Conservation (phyloP, 176 grass and related monocot species). For the Musa schizocarpa region DNA sequence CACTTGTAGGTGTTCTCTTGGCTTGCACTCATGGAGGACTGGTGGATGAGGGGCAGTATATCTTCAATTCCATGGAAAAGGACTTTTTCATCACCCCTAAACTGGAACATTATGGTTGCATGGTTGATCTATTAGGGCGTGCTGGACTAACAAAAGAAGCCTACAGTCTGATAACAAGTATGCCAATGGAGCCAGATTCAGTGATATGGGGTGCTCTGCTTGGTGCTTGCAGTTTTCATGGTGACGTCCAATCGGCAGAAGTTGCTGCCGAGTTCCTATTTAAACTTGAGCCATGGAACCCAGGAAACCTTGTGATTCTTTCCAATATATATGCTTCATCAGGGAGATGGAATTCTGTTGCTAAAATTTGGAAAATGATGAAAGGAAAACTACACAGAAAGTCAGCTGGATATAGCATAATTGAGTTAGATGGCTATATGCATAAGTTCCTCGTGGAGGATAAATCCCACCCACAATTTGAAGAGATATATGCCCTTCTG, state of each 20-base stretch:
- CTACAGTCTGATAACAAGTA: constrained; percentile 39
- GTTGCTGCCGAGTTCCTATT: constrained; percentile 30
- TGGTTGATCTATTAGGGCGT: constrained; percentile 62
- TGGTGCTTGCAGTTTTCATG: constrained; percentile 70
- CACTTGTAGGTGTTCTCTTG: constrained; percentile 49
- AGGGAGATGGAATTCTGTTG: constrained; percentile 53
- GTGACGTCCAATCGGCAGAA: constrained; percentile 44
- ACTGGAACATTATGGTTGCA: constrained; percentile 68
- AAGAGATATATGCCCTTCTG: constrained; percentile 40
- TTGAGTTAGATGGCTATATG: constrained; percentile 48
- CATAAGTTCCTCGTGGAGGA: constrained; percentile 63
- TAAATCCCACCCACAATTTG: constrained; percentile 40
- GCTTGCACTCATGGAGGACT: constrained; percentile 75
- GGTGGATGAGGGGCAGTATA: constrained; percentile 41
- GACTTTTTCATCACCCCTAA: constrained; percentile 37
- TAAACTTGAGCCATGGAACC: constrained; percentile 44
- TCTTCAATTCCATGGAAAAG: constrained; percentile 43
- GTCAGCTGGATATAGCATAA: constrained; percentile 62
- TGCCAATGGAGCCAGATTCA: constrained; percentile 65
- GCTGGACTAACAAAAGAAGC: constrained; percentile 49
- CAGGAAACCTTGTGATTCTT: constrained; percentile 51
- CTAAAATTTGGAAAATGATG: constrained; percentile 47
- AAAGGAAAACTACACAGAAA: constrained; percentile 63
- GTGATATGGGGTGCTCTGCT: constrained; percentile 63
- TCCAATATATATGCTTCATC: constrained; percentile 57